phyloP scores from a whole-genome alignment of 2,329 filamentous ascomycete genomes.

The Ceratocystis papillata region DNA sequence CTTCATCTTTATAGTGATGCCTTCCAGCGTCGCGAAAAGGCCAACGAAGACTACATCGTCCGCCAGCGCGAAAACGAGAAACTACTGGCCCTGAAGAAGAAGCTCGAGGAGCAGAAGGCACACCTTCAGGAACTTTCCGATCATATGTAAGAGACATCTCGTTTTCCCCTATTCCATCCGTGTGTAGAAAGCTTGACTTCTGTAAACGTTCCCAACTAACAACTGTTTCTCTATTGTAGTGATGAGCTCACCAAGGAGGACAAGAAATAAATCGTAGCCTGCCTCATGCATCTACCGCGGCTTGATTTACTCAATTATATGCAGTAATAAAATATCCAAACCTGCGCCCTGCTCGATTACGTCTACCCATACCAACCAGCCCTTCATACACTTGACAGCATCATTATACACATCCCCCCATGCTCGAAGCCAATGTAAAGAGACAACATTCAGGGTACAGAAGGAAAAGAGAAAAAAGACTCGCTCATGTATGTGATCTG shows the following conservation, averaged over 20 bases:
- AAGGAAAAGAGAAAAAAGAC: neutral
- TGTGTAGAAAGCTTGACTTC: neutral
- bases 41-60: conserved; percentile 76
- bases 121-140: conserved; percentile 77
- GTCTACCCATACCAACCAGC: neutral
- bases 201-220: neutral
- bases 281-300: neutral
- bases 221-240: conserved; percentile 36
- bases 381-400: neutral
- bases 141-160: conserved; percentile 59
- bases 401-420: neutral
- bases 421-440: neutral
- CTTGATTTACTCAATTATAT: conserved; percentile 3
- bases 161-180: neutral
- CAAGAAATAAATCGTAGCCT: conserved; percentile 41
- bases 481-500: conserved; percentile 15
- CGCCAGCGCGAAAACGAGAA: conserved; percentile 82
- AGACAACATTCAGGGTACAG: neutral
- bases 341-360: neutral
- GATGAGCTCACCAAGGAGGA: conserved; percentile 66
- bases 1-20: conserved; percentile 54
- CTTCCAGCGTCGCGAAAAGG: conserved; percentile 85
- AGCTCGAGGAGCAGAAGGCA: conserved; percentile 64
- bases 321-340: conserved; percentile 8
- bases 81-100: conserved; percentile 63